phyloP scores from a whole-genome alignment of 148 eudicot species.

The Chenopodium album region DNA sequence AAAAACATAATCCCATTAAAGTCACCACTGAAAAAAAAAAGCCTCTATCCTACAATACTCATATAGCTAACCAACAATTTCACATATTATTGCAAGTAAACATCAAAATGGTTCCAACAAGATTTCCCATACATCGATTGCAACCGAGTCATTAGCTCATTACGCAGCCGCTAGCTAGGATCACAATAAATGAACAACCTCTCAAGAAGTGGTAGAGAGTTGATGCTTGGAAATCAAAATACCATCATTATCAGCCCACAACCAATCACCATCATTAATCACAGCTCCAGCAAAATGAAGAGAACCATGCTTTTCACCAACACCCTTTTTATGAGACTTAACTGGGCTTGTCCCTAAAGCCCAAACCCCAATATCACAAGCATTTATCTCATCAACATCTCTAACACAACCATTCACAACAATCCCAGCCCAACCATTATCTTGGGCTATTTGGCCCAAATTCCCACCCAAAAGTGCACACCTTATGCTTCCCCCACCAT shows the following conservation, averaged over 20 bases:
- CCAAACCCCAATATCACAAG: constrained; percentile 75
- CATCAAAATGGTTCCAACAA: too few species aligned
- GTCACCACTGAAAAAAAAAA: too few species aligned
- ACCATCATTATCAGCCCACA: constrained; percentile 87
- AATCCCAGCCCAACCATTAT: constrained; percentile 75
- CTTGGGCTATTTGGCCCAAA: constrained; percentile 64
- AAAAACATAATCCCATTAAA: too few species aligned
- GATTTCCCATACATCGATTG: too few species aligned
- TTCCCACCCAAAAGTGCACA: constrained; percentile 78
- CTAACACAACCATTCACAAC: constrained; percentile 74
- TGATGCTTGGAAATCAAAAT: constrained; percentile 53
- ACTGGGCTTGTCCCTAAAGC: constrained; percentile 73
- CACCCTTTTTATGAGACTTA: constrained; percentile 67
- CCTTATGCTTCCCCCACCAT: constrained; percentile 71
- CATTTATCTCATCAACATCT: constrained; percentile 82
- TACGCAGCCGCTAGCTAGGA: too few species aligned
- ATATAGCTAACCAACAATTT: too few species aligned
- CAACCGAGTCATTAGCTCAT: too few species aligned
- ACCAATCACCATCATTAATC: constrained; percentile 70
- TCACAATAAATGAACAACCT: background rate
- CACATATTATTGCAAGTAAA: too few species aligned
- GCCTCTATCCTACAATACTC: too few species aligned
- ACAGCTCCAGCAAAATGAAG: constrained; percentile 54
- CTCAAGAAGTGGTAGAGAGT: constrained; percentile 30
- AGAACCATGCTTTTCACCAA: constrained; percentile 56